Base-by-base conservation (phyloP, 345 rosid genomes). In the Ceriops decandra region DNA sequence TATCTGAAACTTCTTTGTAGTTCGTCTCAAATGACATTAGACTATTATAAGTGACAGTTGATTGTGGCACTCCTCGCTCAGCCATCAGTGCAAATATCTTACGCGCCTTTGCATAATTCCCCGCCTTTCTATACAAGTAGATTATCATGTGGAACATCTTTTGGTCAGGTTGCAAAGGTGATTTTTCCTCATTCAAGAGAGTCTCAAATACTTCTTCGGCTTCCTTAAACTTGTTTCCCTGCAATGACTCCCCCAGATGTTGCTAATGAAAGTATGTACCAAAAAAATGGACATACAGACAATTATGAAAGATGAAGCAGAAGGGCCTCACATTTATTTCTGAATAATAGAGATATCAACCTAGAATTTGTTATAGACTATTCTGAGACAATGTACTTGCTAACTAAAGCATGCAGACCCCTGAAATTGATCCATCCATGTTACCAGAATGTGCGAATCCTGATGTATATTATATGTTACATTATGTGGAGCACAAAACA, bases 121-220 rank as follows among this genome's bases (percentile, higher is more conserved):
- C 96, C 64, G 96, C 87, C 76, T 90, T 95, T 86, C 86, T 95
- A 76, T 89, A 71, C 93, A 95, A 86, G 74, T 88, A 88, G 57
- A 95, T 95, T 95, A 95, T 91, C 93, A 88, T 82, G 80, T 95
- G 96, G 81, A 87, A 95, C 97, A 91, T 87, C 81, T 88, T 86
- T 69, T 91, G 99, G 76, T 95, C 99, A 0, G 96, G 97, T 68
- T 84, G 87, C 74, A 95, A 30, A 10, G 87, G 89, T 27, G 93
- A 84, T 71, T 36, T 89, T 72, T 88, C 83, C 72, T 70, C 84
- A 72, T 87, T 79, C 81, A 90, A 76, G 74, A 95, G 95, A 68
- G 83, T 84, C 80, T 82, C 86, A 60, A 95, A 95, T 72, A 91
- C 79, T 76, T 87, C 88, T 76, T 88, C 90, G 26, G 96, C 97